A percentile compares a stretch with the other conserved stretches of the same genome.
phyloP scores from a whole-genome alignment of 2,329 filamentous ascomycete species.

The Xylaria sp. region DNA sequence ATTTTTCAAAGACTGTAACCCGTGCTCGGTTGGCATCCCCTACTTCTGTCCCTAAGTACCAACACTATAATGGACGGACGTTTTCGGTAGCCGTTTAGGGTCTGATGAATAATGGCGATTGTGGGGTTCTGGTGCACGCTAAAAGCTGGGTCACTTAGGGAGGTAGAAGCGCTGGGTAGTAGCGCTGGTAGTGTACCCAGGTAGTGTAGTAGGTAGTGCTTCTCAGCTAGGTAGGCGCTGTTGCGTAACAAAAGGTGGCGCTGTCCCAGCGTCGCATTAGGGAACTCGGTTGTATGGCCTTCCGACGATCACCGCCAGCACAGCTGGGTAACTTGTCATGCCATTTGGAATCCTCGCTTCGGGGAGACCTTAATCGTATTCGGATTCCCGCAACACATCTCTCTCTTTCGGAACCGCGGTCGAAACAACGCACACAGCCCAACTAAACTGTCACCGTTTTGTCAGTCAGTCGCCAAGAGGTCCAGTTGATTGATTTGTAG shows the following conservation, averaged over 20 bases:
- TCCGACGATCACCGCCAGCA: slow-evolving; percentile 21
- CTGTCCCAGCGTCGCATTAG: too few species aligned
- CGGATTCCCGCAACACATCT: slow-evolving; percentile 13
- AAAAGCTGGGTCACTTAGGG: too few species aligned
- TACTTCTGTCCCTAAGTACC: too few species aligned
- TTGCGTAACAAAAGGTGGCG: too few species aligned
- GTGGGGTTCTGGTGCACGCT: slow-evolving; percentile 5
- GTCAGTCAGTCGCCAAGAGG: background rate
- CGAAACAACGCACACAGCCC: background rate
- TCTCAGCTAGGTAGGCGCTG: too few species aligned
- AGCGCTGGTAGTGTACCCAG: too few species aligned
- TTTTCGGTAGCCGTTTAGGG: slow-evolving; percentile 19
- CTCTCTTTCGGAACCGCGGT: background rate
- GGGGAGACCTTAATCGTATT: slow-evolving; percentile 27
- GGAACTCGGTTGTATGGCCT: slow-evolving; percentile 10
- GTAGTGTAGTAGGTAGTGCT: too few species aligned
- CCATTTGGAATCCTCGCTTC: slow-evolving; percentile 28
- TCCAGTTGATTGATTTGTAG: slow-evolving; percentile 22
- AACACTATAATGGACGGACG: too few species aligned
- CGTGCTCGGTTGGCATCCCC: too few species aligned
- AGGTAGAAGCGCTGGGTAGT: too few species aligned
- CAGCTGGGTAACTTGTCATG: slow-evolving; percentile 3
- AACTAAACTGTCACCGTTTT: background rate
- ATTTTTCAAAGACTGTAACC: background rate
- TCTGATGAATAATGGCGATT: slow-evolving; percentile 2